Base-by-base conservation (phyloP, 208 protist species). In the Trypanosoma caninum region DNA sequence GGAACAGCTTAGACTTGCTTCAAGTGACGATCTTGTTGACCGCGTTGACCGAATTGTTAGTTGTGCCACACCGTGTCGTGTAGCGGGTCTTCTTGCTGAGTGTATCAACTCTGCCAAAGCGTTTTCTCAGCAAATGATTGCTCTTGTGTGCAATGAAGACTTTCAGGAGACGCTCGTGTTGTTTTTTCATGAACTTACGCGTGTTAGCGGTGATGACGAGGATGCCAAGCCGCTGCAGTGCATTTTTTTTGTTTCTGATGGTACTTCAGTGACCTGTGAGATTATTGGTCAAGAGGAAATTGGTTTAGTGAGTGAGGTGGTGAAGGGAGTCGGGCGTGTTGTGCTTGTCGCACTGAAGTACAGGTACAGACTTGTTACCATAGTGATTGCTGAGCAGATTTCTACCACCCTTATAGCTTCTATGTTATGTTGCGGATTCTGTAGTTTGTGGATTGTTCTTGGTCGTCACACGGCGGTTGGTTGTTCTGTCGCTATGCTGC, bases 181-280 rank as follows among this genome's bases (percentile, higher is more conserved):
- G 34, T 25, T 59, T 46, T 16, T 71, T 18, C 44, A 14, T 20
- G 57, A 59, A 42, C 28, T 66, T 52, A 59, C 20, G 10, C 13
- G 30, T 55, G 45, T 30, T 53, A 28, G 38, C 28, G 10, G 20
- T 52, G 25, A 35, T 37, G 45, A 18, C 48, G 16, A 38, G 0
- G 27, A 53, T 58, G 38, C 14, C 50, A 14, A 52, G 30, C 64
- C 64, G 9, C 41, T 48, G 48, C 65, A 87, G 55, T 91, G 84
- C 59, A 68, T 88, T 28, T 48, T 91, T 16, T 84, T 91, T 62
- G 78, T 66, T 33, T 72, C 59, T 41, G 81, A 88, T 28, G 68
- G 62, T 50, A 55, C 46, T 22, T 59, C 78, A 0, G 65, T 83
- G 3, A 59, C 67, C 11, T 74, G 65, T 52, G 65, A 82, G 48